phyloP scores from a whole-genome alignment of 768 basidiomycete genomes.

The Podaxis sp. region DNA sequence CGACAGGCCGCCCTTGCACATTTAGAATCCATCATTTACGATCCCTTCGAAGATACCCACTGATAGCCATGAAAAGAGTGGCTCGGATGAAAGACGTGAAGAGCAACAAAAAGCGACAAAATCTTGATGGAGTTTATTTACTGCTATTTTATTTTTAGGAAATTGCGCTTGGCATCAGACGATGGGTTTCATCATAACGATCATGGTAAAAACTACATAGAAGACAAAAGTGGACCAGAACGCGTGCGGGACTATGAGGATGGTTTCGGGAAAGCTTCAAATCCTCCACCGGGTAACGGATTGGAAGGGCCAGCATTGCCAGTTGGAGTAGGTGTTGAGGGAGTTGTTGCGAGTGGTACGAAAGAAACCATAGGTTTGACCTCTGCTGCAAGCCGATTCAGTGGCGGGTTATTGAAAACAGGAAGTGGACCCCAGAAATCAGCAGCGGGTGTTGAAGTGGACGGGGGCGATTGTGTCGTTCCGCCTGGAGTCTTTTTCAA shows the following conservation, averaged over 20 bases:
- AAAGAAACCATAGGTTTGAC: constrained; percentile 1
- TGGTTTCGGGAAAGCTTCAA: constrained; percentile 7
- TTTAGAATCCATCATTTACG: constrained; percentile 76
- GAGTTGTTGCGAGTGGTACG: not conserved
- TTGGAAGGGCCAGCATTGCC: not conserved
- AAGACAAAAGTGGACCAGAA: not conserved
- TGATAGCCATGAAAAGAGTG: not conserved
- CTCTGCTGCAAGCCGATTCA: constrained; percentile 15
- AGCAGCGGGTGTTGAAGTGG: constrained; percentile 31
- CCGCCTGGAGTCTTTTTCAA: constrained; percentile 29
- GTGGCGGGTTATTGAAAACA: constrained; percentile 27
- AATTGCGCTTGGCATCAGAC: not conserved
- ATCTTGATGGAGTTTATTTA: not conserved
- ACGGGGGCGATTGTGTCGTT: constrained; percentile 20
- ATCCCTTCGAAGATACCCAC: constrained; percentile 30
- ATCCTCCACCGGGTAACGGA: constrained; percentile 3
- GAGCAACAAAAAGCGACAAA: not conserved
- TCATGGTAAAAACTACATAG: not conserved
- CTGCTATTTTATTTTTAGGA: not conserved
- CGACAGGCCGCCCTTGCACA: constrained; percentile 75
- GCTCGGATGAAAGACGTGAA: constrained; percentile 2
- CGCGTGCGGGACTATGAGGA: not conserved
- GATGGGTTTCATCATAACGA: not conserved
- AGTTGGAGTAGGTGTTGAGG: not conserved
- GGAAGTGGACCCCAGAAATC: constrained; percentile 61